These are phyloP conservation scores for Saturnispora dispora DNA, from an alignment of 805 yeast genomes.

Conservation along the genomic window DNA sequence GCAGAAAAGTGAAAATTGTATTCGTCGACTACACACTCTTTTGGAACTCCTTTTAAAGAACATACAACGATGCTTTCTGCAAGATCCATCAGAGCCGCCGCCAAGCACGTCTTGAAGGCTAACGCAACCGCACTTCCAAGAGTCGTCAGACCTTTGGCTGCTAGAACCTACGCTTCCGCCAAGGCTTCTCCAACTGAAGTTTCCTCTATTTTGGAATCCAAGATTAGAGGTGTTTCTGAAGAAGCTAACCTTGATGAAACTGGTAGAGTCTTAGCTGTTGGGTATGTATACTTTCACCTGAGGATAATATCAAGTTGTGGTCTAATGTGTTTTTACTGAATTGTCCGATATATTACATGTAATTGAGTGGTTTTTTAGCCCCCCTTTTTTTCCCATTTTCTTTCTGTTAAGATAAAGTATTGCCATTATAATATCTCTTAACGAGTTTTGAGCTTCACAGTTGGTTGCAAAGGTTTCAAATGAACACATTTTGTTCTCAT, in stretches of 20 bases:
- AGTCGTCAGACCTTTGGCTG: constrained; percentile 63
- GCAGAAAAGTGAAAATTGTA: background rate
- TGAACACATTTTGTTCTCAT: background rate
- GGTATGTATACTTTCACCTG: constrained; percentile 40
- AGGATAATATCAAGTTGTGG: background rate
- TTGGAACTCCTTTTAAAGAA: background rate
- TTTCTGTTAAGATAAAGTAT: background rate
- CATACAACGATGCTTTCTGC: constrained; percentile 59
- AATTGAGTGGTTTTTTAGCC: background rate
- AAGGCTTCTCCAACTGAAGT: constrained; percentile 99
- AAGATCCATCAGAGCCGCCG: constrained; percentile 81
- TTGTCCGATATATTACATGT: background rate
- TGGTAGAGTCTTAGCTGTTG: constrained; percentile 98
- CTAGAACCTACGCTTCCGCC: constrained; percentile 83
- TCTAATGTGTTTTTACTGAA: background rate
- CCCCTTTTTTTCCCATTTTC: background rate
- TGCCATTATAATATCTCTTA: background rate
- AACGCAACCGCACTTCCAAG: constrained; percentile 38
- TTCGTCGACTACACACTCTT: background rate
- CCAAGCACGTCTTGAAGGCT: constrained; percentile 62
- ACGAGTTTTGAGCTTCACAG: background rate
- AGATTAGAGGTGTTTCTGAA: constrained; percentile 97
- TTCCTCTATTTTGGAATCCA: constrained; percentile 96
- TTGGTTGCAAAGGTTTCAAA: background rate
- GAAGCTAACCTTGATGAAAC: constrained; percentile 98